Conservation (phyloP, 164 flowering plant genomes). For the Buxus sempervirens region DNA sequence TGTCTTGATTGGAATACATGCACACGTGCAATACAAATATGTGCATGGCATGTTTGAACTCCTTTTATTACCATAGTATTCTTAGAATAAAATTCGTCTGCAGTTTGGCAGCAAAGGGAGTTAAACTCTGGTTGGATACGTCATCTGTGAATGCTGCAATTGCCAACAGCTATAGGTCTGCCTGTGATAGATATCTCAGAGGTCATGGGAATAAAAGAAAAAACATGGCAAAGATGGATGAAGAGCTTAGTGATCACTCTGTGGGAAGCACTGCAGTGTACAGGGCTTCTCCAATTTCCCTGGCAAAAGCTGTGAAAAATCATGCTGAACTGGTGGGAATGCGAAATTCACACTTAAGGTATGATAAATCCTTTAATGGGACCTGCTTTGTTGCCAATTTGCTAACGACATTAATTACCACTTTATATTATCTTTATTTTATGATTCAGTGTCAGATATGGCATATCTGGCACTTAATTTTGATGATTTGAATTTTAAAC, state of each 20-base stretch:
- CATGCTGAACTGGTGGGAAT: slow-evolving; percentile 84
- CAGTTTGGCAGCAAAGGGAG: slow-evolving; percentile 71
- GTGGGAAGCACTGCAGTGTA: slow-evolving; percentile 45
- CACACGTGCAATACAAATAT: background rate
- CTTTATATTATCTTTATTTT: too few relatives aligned
- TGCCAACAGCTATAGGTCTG: slow-evolving; percentile 54
- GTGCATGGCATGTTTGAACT: background rate
- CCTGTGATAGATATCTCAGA: slow-evolving; percentile 38
- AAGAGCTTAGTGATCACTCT: slow-evolving; percentile 25
- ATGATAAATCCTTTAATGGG: slow-evolving; percentile 4
- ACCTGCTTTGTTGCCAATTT: background rate
- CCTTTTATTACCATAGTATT: background rate
- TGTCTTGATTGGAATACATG: background rate
- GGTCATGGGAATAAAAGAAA: slow-evolving; percentile 23
- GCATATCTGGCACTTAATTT: too few relatives aligned
- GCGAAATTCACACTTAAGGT: slow-evolving; percentile 85
- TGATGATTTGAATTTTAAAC: too few relatives aligned
- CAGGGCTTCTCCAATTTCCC: slow-evolving; percentile 61
- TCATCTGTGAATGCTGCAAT: slow-evolving; percentile 85
- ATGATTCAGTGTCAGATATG: too few relatives aligned
- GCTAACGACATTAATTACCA: too few relatives aligned
- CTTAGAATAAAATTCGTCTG: slow-evolving; percentile 11
- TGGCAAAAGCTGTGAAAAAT: slow-evolving; percentile 85
- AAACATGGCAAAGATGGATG: slow-evolving; percentile 19
- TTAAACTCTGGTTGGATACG: slow-evolving; percentile 76